These are phyloP conservation scores for Cephalotrichum gorgonifer DNA, from an alignment of 2,329 filamentous ascomycete genomes.

Conservation along the genomic window DNA sequence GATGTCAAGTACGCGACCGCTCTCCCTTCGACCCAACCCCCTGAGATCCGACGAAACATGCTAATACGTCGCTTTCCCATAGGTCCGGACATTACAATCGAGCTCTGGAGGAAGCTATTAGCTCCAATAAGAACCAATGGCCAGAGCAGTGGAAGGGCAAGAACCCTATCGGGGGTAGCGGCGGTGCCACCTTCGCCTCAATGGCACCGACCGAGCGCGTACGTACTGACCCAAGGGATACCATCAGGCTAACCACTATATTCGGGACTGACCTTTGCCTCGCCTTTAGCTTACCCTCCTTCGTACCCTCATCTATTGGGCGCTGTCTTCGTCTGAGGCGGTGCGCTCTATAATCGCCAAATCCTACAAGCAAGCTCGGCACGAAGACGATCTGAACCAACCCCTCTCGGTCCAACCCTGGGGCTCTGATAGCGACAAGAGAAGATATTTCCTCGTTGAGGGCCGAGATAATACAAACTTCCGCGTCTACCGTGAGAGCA, in stretches of 20 bases:
- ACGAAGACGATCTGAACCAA: constrained; percentile 72
- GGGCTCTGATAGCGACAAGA: constrained; percentile 82
- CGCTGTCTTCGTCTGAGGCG: constrained; percentile 75
- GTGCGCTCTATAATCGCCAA: constrained; percentile 75
- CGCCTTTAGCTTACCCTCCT: constrained; percentile 65
- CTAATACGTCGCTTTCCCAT: constrained; percentile 12
- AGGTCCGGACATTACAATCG: constrained; percentile 89
- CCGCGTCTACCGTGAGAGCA: constrained; percentile 87
- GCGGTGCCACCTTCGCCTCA: constrained; percentile 67
- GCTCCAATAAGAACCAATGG: constrained; percentile 82
- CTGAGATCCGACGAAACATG: background rate
- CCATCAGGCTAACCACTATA: background rate
- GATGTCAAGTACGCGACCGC: constrained; percentile 75
- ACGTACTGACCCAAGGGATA: constrained; percentile 18
- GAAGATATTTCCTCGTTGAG: constrained; percentile 88
- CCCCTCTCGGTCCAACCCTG: constrained; percentile 83
- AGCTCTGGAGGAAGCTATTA: constrained; percentile 86
- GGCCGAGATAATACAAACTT: constrained; percentile 91
- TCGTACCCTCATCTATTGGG: constrained; percentile 77
- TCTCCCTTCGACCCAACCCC: background rate
- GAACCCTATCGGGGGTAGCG: constrained; percentile 76
- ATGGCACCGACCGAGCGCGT: constrained; percentile 79
- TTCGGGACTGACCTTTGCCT: background rate
- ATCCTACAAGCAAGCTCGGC: constrained; percentile 78
- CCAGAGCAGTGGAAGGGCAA: constrained; percentile 69